Base-by-base conservation (phyloP, 768 basidiomycete species). In the Leccinum variicolor region DNA sequence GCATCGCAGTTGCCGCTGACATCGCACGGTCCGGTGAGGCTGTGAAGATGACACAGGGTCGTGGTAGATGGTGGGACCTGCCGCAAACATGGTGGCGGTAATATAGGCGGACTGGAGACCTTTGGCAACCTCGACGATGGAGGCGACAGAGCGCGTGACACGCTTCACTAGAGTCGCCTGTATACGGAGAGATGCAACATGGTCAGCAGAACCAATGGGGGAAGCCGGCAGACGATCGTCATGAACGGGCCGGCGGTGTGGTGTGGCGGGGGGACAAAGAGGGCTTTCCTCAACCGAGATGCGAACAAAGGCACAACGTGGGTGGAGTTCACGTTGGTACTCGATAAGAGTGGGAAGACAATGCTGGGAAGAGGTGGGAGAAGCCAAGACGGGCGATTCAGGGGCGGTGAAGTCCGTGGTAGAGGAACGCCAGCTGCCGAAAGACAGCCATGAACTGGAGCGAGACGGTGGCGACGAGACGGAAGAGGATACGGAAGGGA, bases 31-130 rank as follows among this genome's bases (percentile, higher is more conserved):
- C 11, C 25, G 33, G 52, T 8, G 57, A 50, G 55, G 63, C 51
- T 61, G 72, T 67, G 61, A 47, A 26, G 54, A 57, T 56, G 55
- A 34, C 53, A 26, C 66, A 55, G 52, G 21, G 52, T 41, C 39
- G 39, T 50, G 56, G 53, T 57, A 31, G 62, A 63, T 60, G 64
- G 74, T 57, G 48, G 69, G 54, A 46, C 66, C 74, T 54, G 77
- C 75, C 28, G 77, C 69, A 67, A 81, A 82, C 66, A 81, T 70
- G 6, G 84, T 78, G 31, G 82, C 80, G 47, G 75, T 71, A 58
- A 86, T 77, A 61, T 85, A 87, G 34, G 80, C 82, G 19, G 73
- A 75, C 67, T 87, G 85, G 63, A 87, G 74, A 11, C 79, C 79
- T 57, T 77, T 78, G 7, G 84, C 86, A 0, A 81, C 72, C 64